A percentile compares a stretch with the other conserved stretches of the same genome.
These are phyloP conservation scores for Pestalotiopsis sp. DNA, from an alignment of 2,329 filamentous ascomycete species.

Conservation along the genomic window DNA sequence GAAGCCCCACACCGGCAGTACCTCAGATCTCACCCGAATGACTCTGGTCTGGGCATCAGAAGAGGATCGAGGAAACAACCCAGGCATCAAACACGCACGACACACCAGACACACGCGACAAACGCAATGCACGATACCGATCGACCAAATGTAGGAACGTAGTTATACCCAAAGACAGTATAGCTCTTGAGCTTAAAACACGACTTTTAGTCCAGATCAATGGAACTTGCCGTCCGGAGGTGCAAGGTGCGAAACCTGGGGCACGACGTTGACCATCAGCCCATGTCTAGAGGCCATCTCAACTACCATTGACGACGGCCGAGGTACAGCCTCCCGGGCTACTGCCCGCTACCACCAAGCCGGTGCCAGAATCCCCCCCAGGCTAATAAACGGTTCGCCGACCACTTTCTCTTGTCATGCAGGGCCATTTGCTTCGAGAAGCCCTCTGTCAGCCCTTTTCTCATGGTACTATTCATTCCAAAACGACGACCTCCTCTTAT, in stretches of 20 bases:
- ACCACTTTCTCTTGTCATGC: not conserved
- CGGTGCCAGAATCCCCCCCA: not conserved
- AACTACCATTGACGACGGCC: too few species aligned
- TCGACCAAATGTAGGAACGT: not conserved
- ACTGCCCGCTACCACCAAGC: not conserved
- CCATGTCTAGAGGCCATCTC: not conserved
- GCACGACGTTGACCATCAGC: not conserved
- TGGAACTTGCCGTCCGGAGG: not conserved
- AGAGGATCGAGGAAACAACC: not conserved
- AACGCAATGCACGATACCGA: not conserved
- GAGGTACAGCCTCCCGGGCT: too few species aligned
- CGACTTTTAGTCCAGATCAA: not conserved
- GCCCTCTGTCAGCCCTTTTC: constrained; percentile 2
- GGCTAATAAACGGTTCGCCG: not conserved
- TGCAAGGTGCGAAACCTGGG: not conserved
- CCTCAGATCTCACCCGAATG: not conserved
- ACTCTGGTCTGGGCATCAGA: not conserved
- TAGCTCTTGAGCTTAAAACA: constrained; percentile 1
- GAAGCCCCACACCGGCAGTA: not conserved
- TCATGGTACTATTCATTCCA: not conserved
- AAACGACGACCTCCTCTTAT: not conserved
- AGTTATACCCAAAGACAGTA: constrained; percentile 5
- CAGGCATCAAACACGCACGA: not conserved
- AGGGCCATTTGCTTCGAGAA: constrained; percentile 4
- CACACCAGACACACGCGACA: not conserved